Evolutionary conservation across 169 alveolate genomes (phyloP).

Genomic region (Eimeria mitis): DNA sequence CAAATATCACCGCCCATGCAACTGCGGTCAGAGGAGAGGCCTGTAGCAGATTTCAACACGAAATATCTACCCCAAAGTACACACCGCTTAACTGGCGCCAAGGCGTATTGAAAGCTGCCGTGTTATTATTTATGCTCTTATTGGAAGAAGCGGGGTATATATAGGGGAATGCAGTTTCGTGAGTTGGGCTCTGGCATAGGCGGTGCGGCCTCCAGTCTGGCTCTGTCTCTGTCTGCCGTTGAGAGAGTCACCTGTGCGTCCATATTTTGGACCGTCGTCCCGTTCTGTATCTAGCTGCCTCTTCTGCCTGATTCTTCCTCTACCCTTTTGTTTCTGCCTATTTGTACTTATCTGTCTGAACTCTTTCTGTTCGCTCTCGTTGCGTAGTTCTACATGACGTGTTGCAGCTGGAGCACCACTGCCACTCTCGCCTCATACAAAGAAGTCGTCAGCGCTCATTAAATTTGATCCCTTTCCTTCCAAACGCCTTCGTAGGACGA

Average conservation of each 20-base stretch:
- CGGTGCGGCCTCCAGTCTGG: not conserved
- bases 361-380: too few species aligned
- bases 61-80: not conserved
- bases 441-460: not conserved
- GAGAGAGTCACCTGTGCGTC: not conserved
- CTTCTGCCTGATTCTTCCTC: not conserved
- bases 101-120: not conserved
- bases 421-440: not conserved
- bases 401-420: not conserved
- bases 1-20: not conserved
- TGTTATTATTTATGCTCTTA: not conserved
- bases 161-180: not conserved
- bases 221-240: not conserved
- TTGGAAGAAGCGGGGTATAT: not conserved
- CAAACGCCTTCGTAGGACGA: not conserved
- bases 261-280: not conserved
- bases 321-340: not conserved
- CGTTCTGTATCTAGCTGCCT: not conserved
- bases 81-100: not conserved
- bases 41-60: not conserved
- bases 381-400: not conserved
- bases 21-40: not conserved
- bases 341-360: not conserved
- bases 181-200: not conserved
- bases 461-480: not conserved